Conservation (phyloP, 352 stramenopile genomes). For the Globisporangium polare region DNA sequence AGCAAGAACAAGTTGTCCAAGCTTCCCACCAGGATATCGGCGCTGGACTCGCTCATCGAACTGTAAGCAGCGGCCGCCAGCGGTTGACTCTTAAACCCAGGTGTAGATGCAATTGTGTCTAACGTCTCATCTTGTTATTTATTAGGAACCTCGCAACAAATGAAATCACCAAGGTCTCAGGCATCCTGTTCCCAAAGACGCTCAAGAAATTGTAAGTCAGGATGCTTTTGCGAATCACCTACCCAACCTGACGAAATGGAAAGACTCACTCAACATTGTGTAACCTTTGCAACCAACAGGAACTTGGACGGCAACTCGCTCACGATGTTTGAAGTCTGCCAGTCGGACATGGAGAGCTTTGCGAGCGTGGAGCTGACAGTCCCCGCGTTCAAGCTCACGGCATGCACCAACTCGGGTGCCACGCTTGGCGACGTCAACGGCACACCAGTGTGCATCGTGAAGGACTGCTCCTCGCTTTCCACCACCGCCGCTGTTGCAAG, state of each 20-base stretch:
- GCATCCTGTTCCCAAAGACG: constrained; percentile 47
- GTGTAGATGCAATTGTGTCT: background rate
- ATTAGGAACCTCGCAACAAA: constrained; percentile 60
- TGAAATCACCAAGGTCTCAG: constrained; percentile 39
- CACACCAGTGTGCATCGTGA: constrained; percentile 9
- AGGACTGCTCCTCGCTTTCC: constrained; percentile 4
- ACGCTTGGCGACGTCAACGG: constrained; percentile 3
- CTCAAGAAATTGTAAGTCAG: constrained; percentile 33
- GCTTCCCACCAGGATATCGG: constrained; percentile 41
- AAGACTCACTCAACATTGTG: background rate
- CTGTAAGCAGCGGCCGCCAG: constrained; percentile 40
- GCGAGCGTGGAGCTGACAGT: constrained; percentile 19
- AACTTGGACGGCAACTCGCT: constrained; percentile 39
- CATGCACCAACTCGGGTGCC: background rate
- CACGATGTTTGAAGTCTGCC: constrained; percentile 44
- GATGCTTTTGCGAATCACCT: background rate
- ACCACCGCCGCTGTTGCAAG: background rate
- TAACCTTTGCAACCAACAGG: constrained; percentile 3
- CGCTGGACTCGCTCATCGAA: constrained; percentile 40
- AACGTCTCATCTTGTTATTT: background rate
- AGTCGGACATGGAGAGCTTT: constrained; percentile 39
- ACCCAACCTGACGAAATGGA: background rate
- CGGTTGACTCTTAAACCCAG: background rate
- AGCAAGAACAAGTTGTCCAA: constrained; percentile 50
- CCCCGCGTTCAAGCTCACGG: constrained; percentile 19